Conservation (phyloP, 495 filamentous ascomycete genomes). For the Aspergillus funiculosus region DNA sequence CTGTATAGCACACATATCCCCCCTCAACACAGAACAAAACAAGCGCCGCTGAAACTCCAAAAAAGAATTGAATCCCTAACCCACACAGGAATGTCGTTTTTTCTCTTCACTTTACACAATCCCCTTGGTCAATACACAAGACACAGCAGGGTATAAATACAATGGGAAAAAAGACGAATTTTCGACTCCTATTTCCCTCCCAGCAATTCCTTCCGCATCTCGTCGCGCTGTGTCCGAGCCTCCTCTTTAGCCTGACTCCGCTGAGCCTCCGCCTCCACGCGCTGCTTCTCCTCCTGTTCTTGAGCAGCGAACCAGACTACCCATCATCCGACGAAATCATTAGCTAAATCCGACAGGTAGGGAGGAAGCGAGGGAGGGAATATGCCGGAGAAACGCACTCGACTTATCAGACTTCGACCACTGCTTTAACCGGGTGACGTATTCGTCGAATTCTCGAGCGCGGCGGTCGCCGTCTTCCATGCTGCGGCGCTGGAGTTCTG, state of each 20-base stretch:
- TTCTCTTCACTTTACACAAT: too few relatives aligned
- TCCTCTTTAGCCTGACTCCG: conserved; percentile 49
- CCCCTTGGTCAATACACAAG: too few relatives aligned
- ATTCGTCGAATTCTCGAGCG: conserved; percentile 83
- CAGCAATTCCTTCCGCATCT: conserved; percentile 49
- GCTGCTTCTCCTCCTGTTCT: conserved; percentile 53
- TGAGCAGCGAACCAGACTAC: conserved; percentile 73
- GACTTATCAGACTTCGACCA: conserved; percentile 88
- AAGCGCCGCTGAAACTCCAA: too few relatives aligned
- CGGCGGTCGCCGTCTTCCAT: conserved; percentile 65
- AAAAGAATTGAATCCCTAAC: too few relatives aligned
- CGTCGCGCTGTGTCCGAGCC: conserved; percentile 46
- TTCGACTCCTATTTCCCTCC: conserved; percentile 33
- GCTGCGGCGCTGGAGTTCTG: conserved; percentile 80
- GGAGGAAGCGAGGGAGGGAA: neutral
- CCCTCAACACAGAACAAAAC: too few relatives aligned
- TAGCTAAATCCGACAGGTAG: conserved; percentile 9
- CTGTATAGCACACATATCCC: too few relatives aligned
- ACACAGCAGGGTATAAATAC: too few relatives aligned
- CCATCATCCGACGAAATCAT: conserved; percentile 16
- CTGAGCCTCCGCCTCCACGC: conserved; percentile 34
- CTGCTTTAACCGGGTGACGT: conserved; percentile 74
- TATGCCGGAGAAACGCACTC: conserved; percentile 46
- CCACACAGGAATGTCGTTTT: too few relatives aligned
- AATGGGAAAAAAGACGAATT: too few relatives aligned